Percentiles rank a stretch among this genome's conserved stretches.
Evolutionary conservation across 176 grass and related monocot species (phyloP).

Genomic region (Triticum monococcum): DNA sequence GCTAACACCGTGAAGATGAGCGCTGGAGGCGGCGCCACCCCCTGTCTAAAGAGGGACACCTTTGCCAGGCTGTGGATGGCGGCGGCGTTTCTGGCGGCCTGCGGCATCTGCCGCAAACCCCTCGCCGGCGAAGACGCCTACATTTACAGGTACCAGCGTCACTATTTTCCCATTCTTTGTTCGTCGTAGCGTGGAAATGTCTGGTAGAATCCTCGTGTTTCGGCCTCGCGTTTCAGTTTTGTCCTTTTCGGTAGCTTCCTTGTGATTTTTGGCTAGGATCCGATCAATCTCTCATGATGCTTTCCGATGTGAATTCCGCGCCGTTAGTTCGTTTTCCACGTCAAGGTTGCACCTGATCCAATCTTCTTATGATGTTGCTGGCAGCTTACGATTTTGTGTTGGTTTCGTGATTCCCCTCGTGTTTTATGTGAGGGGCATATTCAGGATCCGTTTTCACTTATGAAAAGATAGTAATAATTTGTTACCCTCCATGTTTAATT

Average conservation of each 20-base stretch:
- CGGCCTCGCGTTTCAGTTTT: not conserved
- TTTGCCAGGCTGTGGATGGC: not conserved
- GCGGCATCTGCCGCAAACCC: slow-evolving; percentile 55
- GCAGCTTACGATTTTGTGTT: not conserved
- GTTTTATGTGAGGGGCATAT: not conserved
- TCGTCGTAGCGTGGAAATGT: not conserved
- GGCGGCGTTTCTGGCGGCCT: slow-evolving; percentile 64
- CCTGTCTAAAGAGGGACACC: not conserved
- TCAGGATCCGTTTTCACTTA: not conserved
- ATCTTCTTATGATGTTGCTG: not conserved
- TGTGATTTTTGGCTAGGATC: not conserved
- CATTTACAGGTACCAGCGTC: slow-evolving; percentile 66
- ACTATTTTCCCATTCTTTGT: not conserved
- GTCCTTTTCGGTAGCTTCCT: not conserved
- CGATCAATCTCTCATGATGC: not conserved
- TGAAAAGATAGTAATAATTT: not conserved
- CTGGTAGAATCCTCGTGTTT: not conserved
- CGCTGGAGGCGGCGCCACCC: not conserved
- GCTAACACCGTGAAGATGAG: not conserved
- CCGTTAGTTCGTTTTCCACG: not conserved
- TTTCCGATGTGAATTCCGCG: not conserved
- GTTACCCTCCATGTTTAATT: not conserved
- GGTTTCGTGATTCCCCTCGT: not conserved
- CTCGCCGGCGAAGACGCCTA: slow-evolving; percentile 72
- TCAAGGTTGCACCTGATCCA: slow-evolving; percentile 20